Conservation (phyloP, 768 basidiomycete species). For the Mycena galopus region DNA sequence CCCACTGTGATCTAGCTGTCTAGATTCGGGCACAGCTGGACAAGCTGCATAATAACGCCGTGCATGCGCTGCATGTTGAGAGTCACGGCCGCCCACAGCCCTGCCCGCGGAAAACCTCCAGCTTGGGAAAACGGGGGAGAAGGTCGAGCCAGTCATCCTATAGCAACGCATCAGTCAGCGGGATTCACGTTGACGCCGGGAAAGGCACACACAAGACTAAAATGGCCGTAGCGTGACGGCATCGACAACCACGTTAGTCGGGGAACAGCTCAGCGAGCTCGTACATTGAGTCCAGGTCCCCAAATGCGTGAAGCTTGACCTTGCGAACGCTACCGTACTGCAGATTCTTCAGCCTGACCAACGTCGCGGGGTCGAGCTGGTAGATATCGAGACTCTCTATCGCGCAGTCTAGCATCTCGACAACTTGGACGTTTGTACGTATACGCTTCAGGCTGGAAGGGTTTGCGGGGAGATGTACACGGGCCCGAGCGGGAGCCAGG, state of each 20-base stretch:
- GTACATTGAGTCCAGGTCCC: conserved; percentile 45
- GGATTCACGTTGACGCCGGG: conserved; percentile 1
- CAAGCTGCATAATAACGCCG: conserved; percentile 53
- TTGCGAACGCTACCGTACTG: conserved; percentile 47
- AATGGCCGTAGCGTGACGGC: conserved; percentile 45
- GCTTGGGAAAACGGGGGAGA: conserved; percentile 55
- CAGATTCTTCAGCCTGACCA: conserved; percentile 48
- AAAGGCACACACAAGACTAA: conserved; percentile 44
- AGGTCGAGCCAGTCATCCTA: conserved; percentile 57
- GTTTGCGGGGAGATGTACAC: conserved; percentile 49
- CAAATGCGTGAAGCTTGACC: conserved; percentile 49
- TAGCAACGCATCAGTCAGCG: not conserved
- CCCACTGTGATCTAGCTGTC: conserved; percentile 57
- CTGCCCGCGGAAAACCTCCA: conserved; percentile 58
- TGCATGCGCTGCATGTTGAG: conserved; percentile 56
- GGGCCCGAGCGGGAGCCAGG: conserved; percentile 58
- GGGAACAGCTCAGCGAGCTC: conserved; percentile 53
- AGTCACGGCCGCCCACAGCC: conserved; percentile 57
- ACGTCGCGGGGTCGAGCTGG: conserved; percentile 44
- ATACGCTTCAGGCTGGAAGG: conserved; percentile 58
- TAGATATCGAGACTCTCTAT: conserved; percentile 54
- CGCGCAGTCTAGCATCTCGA: conserved; percentile 50
- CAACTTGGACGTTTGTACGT: conserved; percentile 49
- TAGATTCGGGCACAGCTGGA: conserved; percentile 56
- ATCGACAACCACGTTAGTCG: conserved; percentile 56